Base-by-base conservation (phyloP, 176 grass and related monocot species). In the Eragrostis curvula region DNA sequence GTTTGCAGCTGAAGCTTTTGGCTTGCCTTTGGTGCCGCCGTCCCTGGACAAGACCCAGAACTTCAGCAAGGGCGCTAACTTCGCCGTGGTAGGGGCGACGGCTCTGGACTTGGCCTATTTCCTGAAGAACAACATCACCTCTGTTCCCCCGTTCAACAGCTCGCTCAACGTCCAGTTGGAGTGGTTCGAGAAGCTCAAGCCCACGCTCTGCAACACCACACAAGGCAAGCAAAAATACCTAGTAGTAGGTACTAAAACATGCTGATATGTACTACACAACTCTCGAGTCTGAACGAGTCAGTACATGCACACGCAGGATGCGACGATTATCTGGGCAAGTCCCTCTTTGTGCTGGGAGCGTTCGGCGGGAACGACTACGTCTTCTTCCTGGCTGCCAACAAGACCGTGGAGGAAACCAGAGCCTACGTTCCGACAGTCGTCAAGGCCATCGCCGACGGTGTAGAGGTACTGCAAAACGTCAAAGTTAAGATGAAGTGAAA, bases 291-390 rank as follows among this genome's bases (percentile, higher is more conserved):
- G n/a, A n/a, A n/a, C n/a, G n/a, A n/a, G n/a, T n/a, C n/a, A n/a
- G n/a, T n/a, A n/a, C n/a, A n/a, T n/a, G n/a, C n/a, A n/a, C n/a
- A n/a, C n/a, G n/a, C n/a, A n/a, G 86, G 53, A 23, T 94, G 91
- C 79, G 45, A 42, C 29, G 74, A 71, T 12, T 87, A 42, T 59
- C 39, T 91, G 36, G 36, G 60, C 40, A 81, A 15, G 36, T 89
- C 89, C 1, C 82, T 94, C 5, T 89, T 94, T 51, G 7, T 94
- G 52, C 63, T 91, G 16, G 89, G 92, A 5, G 92, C 85, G 82
- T 75, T 94, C 77, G 92, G 89, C 21, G 80, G 86, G 10, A 94
- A 94, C 47, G 92, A 94, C 48, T 91, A 94, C 72, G 72, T 60
- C 25, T 53, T 80, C 58, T 8, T 74, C 16, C 50, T 94, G 16